Percentiles rank a stretch among this genome's conserved stretches.
Conservation (phyloP, 352 stramenopile genomes). For the Phytophthora sansomeana region DNA sequence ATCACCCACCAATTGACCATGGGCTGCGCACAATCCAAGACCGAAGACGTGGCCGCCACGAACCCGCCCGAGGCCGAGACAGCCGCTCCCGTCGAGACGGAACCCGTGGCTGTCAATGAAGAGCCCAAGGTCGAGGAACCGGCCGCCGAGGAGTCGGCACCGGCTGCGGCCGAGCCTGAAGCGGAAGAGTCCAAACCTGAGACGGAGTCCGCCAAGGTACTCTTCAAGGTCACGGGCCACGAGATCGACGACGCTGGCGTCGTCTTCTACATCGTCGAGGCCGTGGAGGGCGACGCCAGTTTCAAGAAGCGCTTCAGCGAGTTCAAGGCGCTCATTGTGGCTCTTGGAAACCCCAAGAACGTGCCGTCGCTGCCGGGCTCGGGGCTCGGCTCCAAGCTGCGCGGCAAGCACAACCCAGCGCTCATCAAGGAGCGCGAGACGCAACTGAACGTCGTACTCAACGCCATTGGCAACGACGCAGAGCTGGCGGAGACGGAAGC, state of each 20-base stretch:
- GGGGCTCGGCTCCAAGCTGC: slow-evolving; percentile 56
- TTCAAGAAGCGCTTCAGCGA: slow-evolving; percentile 86
- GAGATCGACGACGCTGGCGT: slow-evolving; percentile 71
- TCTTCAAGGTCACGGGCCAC: slow-evolving; percentile 59
- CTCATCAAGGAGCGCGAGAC: slow-evolving; percentile 71
- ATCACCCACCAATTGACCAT: slow-evolving; percentile 41
- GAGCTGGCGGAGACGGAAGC: slow-evolving; percentile 50
- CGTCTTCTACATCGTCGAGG: slow-evolving; percentile 76
- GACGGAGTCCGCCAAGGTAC: slow-evolving; percentile 22
- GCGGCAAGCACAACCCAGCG: slow-evolving; percentile 64
- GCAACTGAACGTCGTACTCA: slow-evolving; percentile 71
- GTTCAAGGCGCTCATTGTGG: slow-evolving; percentile 77
- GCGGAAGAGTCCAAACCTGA: slow-evolving; percentile 11
- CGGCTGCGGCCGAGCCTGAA: slow-evolving; percentile 22
- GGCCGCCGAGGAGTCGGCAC: slow-evolving; percentile 14
- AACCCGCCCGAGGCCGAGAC: slow-evolving; percentile 24
- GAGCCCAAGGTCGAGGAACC: slow-evolving; percentile 8
- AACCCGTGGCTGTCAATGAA: slow-evolving; percentile 9
- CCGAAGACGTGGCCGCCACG: slow-evolving; percentile 42
- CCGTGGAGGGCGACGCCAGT: slow-evolving; percentile 36
- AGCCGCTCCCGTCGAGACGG: slow-evolving; percentile 16
- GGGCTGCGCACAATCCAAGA: slow-evolving; percentile 82
- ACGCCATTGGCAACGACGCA: slow-evolving; percentile 64
- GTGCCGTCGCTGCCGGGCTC: slow-evolving; percentile 66
- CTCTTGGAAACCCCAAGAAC: slow-evolving; percentile 37